Evolutionary conservation across 352 stramenopile genomes (phyloP).

Genomic region (Phytophthora multivora): DNA sequence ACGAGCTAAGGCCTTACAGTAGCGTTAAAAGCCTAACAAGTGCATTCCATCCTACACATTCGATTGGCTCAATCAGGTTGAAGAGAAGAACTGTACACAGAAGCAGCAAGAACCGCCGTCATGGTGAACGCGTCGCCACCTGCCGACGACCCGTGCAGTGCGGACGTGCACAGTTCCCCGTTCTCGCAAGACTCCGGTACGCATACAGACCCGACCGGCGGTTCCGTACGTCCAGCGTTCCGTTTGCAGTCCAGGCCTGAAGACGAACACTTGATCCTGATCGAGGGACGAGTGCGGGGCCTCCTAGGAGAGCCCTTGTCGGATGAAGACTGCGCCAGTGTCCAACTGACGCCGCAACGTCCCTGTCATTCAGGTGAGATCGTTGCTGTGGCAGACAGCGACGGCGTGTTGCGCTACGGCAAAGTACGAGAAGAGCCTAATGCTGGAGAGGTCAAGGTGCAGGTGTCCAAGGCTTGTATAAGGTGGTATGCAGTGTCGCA

Average conservation of each 20-base stretch:
- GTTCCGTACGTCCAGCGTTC: background rate
- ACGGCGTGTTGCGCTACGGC: slow-evolving; percentile 43
- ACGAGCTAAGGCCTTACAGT: too few relatives aligned
- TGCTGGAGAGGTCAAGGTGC: slow-evolving; percentile 46
- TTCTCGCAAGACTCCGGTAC: too few relatives aligned
- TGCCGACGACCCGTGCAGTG: slow-evolving; percentile 10
- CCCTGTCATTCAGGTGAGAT: slow-evolving; percentile 56
- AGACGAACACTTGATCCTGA: slow-evolving; percentile 12
- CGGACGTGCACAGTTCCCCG: background rate
- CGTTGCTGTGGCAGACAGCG: slow-evolving; percentile 41
- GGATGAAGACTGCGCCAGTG: slow-evolving; percentile 26
- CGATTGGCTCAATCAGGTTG: slow-evolving; percentile 7
- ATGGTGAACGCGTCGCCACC: slow-evolving; percentile 24
- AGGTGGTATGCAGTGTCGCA: slow-evolving; percentile 49
- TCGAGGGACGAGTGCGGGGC: slow-evolving; percentile 32
- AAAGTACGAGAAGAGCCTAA: slow-evolving; percentile 33
- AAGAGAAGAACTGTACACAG: slow-evolving; percentile 25
- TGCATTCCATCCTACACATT: background rate
- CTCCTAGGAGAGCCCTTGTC: slow-evolving; percentile 41
- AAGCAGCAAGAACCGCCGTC: background rate
- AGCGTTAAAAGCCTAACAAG: too few relatives aligned
- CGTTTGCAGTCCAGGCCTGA: background rate
- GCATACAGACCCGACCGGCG: too few relatives aligned
- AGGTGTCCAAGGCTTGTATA: slow-evolving; percentile 42
- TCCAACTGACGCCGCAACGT: slow-evolving; percentile 40